Conservation (phyloP, 2,329 filamentous ascomycete genomes). For the Fusarium subglutinans region DNA sequence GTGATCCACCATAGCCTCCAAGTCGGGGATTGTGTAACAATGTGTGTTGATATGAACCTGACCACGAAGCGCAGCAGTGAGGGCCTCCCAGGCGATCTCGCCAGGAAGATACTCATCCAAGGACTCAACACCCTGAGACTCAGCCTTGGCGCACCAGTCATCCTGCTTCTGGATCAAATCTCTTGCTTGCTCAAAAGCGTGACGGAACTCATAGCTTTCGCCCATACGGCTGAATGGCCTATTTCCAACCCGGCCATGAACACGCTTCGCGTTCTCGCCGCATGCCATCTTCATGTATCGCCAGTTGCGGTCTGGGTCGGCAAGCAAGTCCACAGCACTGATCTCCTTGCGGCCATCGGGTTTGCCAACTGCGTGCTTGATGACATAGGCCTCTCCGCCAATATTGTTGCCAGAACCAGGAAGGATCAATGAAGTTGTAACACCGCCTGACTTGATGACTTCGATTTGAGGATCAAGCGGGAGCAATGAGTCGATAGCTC, state of each 20-base stretch:
- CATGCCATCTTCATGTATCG: slow-evolving; percentile 83
- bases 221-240: slow-evolving; percentile 70
- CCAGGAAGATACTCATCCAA: slow-evolving; percentile 68
- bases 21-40: slow-evolving; percentile 75
- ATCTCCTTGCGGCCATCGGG: slow-evolving; percentile 69
- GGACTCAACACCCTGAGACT: slow-evolving; percentile 57
- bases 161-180: slow-evolving; percentile 68
- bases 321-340: slow-evolving; percentile 70
- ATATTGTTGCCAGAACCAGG: slow-evolving; percentile 79
- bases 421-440: slow-evolving; percentile 73
- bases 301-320: slow-evolving; percentile 71
- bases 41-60: slow-evolving; percentile 77
- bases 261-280: slow-evolving; percentile 73
- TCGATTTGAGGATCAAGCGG: slow-evolving; percentile 71
- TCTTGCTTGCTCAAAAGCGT: slow-evolving; percentile 71
- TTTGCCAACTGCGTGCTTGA: slow-evolving; percentile 73
- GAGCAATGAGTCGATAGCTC: slow-evolving; percentile 72
- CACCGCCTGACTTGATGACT: slow-evolving; percentile 77
- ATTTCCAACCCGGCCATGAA: slow-evolving; percentile 65
- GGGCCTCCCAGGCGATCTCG: slow-evolving; percentile 70
- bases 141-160: slow-evolving; percentile 72
- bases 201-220: slow-evolving; percentile 75
- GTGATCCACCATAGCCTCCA: slow-evolving; percentile 75
- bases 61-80: slow-evolving; percentile 70
- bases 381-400: slow-evolving; percentile 73